Evolutionary conservation across 1,284 basidiomycete genomes (phyloP).

Genomic region (Fomitopsis palustris): DNA sequence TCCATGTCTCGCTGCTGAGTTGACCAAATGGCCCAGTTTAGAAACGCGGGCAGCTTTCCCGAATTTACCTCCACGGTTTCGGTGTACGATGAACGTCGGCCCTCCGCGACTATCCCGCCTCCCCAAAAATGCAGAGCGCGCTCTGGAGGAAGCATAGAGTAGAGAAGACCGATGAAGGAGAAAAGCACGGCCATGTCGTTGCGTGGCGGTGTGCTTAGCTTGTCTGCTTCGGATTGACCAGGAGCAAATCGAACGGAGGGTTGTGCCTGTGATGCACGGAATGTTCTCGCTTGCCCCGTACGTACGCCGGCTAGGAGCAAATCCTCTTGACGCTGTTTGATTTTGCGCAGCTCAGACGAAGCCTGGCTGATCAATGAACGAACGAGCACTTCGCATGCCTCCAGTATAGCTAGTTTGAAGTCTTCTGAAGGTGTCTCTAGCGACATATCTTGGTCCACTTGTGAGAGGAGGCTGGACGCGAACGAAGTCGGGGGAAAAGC

Average conservation of each 20-base stretch:
- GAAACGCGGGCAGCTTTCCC: constrained; percentile 73
- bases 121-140: constrained; percentile 85
- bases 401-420: constrained; percentile 63
- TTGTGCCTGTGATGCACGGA: constrained; percentile 42
- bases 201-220: constrained; percentile 42
- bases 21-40: constrained; percentile 86
- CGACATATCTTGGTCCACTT: constrained; percentile 47
- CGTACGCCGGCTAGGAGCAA: constrained; percentile 62
- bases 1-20: constrained; percentile 71
- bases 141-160: constrained; percentile 71
- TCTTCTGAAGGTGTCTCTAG: constrained; percentile 61
- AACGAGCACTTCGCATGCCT: constrained; percentile 70
- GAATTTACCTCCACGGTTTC: constrained; percentile 55
- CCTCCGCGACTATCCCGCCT: constrained; percentile 45
- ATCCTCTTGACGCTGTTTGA: constrained; percentile 91
- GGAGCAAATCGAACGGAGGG: constrained; percentile 19
- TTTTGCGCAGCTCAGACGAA: constrained; percentile 84
- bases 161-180: constrained; percentile 79
- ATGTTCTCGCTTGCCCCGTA: constrained; percentile 49
- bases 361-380: constrained; percentile 75
- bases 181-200: constrained; percentile 86
- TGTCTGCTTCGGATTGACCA: constrained; percentile 28
- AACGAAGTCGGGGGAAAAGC: constrained; percentile 44
- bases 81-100: constrained; percentile 42
- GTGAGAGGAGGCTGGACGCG: constrained; percentile 35